Evolutionary conservation across 2,329 filamentous ascomycete species (phyloP), one percentile per base, ranked within the genome.

Genomic region (Fusarium cicatricum): DNA sequence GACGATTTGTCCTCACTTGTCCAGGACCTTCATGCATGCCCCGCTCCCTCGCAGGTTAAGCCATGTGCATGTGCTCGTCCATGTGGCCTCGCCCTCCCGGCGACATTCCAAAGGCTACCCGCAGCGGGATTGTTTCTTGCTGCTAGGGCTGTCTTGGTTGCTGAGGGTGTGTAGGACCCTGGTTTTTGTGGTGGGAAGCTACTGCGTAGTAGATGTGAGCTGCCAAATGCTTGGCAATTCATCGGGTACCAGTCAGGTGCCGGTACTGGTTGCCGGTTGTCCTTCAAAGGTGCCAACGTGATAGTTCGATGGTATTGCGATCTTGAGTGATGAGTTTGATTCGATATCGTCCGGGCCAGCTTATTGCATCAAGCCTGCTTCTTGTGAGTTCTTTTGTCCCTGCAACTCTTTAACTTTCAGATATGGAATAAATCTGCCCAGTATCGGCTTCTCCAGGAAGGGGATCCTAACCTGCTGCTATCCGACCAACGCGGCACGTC

Each of bases 11-110:
- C 42, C 33, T 40, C 34, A 39, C 45, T 53, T 31, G 41, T 49
- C 36, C 31, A 55, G 49, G 58, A 67, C 56, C 62, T 63, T 60
- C 66, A 64, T 66, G 60, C 64, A 66, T 56, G 51, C 64, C 55
- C 66, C 66, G 47, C 66, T 58, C 46, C 47, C 45, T 58, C 60
- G 60, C 55, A 65, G 55, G 34, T 32, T 32, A n/a, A 39, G 32
- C 46, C 56, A 58, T 55, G 64, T 43, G 50, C 66, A 68, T 68
- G 66, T 69, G 64, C 57, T 41, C 50, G 46, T 37, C 60, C 52
- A 56, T 59, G 58, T 59, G 57, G 47, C 54, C 52, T 49, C 40
- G 44, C 21, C 38, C 40, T 17, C 15, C 15, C 49, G 37, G 58
- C 29, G 38, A 44, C 23, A 26, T 26, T 7, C 21, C 21, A 21